phyloP scores from a whole-genome alignment of 352 stramenopile genomes.

The Phytophthora pini region DNA sequence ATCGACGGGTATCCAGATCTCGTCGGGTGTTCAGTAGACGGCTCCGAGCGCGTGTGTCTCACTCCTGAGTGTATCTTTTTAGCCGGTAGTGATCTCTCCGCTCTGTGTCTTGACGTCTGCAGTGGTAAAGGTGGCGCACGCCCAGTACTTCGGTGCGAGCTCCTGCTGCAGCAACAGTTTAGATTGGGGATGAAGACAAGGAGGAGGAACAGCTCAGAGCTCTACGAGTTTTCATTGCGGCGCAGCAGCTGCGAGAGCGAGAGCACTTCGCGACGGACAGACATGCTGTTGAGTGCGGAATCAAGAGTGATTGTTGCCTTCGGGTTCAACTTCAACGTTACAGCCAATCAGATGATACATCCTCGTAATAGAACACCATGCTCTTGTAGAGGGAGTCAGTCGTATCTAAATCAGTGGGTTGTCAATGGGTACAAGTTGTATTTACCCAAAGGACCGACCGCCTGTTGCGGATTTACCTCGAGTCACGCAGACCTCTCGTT shows the following conservation, averaged over 20 bases:
- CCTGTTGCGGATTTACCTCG: not conserved
- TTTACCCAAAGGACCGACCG: no score
- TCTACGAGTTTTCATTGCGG: conserved; percentile 46
- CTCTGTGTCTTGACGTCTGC: conserved; percentile 25
- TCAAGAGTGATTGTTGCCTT: conserved; percentile 33
- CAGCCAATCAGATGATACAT: conserved; percentile 13
- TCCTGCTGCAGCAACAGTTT: conserved; percentile 10
- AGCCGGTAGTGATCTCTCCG: conserved; percentile 2
- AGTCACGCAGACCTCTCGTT: not conserved
- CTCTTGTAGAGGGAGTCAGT: conserved; percentile 10
- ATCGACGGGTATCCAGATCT: conserved; percentile 15
- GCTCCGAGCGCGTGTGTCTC: conserved; percentile 3
- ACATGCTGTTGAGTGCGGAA: conserved; percentile 52
- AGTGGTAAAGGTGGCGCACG: conserved; percentile 29
- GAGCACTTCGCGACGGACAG: conserved; percentile 69
- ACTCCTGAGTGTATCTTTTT: not conserved
- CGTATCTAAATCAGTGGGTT: not conserved
- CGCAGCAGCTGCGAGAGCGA: conserved; percentile 79
- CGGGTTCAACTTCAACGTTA: conserved; percentile 38
- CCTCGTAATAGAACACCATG: conserved; percentile 3
- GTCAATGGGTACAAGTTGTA: conserved; percentile 15
- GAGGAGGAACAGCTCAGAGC: not conserved
- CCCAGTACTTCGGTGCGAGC: conserved; percentile 13
- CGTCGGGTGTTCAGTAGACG: conserved; percentile 4
- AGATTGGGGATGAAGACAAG: conserved; percentile 1